Percentiles rank a stretch among this genome's conserved stretches.
These are phyloP conservation scores for Neurospora sp. DNA, from an alignment of 2,329 filamentous ascomycete species.

Conservation along the genomic window DNA sequence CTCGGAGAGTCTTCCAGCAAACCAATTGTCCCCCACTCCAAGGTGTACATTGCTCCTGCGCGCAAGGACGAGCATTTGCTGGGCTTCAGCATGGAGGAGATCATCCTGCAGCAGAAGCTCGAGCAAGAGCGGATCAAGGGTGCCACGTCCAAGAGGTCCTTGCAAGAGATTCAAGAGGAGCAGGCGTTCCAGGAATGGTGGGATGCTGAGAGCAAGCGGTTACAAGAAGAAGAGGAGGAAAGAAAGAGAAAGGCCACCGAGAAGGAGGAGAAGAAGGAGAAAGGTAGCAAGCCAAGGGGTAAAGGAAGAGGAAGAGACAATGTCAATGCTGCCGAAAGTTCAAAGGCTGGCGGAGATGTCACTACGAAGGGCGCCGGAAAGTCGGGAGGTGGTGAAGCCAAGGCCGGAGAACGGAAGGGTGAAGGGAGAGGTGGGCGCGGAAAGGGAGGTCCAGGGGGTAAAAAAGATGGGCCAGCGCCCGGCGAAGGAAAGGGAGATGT, in stretches of 20 bases:
- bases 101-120: constrained; percentile 74
- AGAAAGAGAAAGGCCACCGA: constrained; percentile 32
- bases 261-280: constrained; percentile 23
- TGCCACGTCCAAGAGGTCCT: constrained; percentile 73
- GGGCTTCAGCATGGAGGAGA: constrained; percentile 74
- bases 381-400: neutral
- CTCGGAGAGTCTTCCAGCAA: constrained; percentile 24
- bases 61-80: constrained; percentile 52
- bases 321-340: neutral
- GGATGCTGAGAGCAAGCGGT: constrained; percentile 71
- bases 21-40: constrained; percentile 48
- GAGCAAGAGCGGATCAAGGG: constrained; percentile 78
- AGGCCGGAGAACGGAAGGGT: neutral
- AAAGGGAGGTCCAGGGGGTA: neutral
- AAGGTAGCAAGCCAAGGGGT: constrained; percentile 7
- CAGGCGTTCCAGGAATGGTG: constrained; percentile 97
- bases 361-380: neutral
- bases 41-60: constrained; percentile 46
- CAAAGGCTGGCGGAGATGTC: neutral
- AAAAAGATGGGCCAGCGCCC: neutral
- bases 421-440: constrained; percentile 2
- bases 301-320: constrained; percentile 5
- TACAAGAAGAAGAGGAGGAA: constrained; percentile 51
- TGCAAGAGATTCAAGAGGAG: constrained; percentile 93
- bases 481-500: neutral